These are phyloP conservation scores for Hypsizygus marmoreus DNA, from an alignment of 768 basidiomycete genomes.

Conservation along the genomic window DNA sequence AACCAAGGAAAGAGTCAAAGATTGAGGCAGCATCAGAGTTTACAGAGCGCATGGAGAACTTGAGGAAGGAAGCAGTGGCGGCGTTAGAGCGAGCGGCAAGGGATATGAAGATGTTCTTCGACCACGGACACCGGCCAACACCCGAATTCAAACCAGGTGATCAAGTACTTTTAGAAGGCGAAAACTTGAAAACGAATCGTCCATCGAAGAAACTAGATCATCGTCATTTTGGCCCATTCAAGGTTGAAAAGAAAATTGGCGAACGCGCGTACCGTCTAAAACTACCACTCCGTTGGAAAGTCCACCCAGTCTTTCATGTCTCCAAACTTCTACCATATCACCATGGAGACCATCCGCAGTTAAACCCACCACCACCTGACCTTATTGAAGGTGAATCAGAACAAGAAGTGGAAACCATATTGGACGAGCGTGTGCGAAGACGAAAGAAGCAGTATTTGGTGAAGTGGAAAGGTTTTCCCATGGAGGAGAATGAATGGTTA, in stretches of 20 bases:
- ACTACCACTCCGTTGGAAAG: no score
- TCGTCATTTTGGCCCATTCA: no score
- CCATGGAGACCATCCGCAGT: no score
- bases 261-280: no score
- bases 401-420: not conserved
- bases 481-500: not conserved
- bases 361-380: not conserved
- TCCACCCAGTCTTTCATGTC: no score
- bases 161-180: no score
- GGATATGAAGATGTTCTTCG: constrained; percentile 19
- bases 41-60: constrained; percentile 18
- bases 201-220: no score
- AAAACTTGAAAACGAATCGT: no score
- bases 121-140: constrained; percentile 3
- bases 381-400: no score
- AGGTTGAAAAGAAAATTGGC: no score
- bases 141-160: no score
- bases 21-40: constrained; percentile 19
- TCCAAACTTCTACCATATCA: no score
- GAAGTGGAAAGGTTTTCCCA: not conserved
- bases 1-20: constrained; percentile 15
- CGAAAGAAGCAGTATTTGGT: not conserved
- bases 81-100: constrained; percentile 19
- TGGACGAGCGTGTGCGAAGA: not conserved
- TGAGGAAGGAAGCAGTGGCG: constrained; percentile 16